A percentile compares a stretch with the other conserved stretches of the same genome.
These are phyloP conservation scores for Tritrichomonas foetus DNA, from an alignment of 208 protist species.

Conservation along the genomic window DNA sequence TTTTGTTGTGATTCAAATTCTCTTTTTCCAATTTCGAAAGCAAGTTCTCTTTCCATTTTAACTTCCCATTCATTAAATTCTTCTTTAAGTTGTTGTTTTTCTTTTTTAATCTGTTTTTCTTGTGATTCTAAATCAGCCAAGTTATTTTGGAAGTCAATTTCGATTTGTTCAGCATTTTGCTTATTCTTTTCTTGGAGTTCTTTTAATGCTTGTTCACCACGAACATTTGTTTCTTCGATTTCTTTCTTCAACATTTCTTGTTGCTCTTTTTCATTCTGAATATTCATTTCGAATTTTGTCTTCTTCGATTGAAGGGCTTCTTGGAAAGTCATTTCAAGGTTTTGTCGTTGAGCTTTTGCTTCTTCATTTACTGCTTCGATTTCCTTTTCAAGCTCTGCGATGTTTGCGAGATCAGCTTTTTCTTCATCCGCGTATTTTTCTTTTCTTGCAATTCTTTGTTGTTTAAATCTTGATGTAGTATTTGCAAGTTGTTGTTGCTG, in stretches of 20 bases:
- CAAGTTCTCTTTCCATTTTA: not conserved
- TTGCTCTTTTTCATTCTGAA: not conserved
- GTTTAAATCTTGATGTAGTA: not conserved
- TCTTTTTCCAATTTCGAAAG: not conserved
- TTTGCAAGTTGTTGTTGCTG: not conserved
- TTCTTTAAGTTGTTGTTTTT: not conserved
- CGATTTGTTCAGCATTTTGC: not conserved
- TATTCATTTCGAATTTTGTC: not conserved
- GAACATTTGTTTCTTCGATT: not conserved
- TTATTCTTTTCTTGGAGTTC: not conserved
- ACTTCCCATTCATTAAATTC: slow-evolving; percentile 10
- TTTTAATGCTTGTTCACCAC: not conserved
- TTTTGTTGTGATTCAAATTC: not conserved
- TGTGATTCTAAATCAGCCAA: not conserved
- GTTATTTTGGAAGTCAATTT: not conserved
- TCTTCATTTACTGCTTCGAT: not conserved
- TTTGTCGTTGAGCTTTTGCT: not conserved
- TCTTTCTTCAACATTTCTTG: not conserved
- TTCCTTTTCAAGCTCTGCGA: not conserved
- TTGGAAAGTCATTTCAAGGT: not conserved
- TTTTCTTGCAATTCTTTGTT: not conserved
- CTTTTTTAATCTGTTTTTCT: not conserved
- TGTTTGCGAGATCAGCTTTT: not conserved
- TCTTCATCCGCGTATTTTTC: not conserved
- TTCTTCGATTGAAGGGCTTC: not conserved